Percentiles rank a stretch among this genome's conserved stretches.
phyloP scores from a whole-genome alignment of 306 rosid genomes.

The Prunus mongolica region DNA sequence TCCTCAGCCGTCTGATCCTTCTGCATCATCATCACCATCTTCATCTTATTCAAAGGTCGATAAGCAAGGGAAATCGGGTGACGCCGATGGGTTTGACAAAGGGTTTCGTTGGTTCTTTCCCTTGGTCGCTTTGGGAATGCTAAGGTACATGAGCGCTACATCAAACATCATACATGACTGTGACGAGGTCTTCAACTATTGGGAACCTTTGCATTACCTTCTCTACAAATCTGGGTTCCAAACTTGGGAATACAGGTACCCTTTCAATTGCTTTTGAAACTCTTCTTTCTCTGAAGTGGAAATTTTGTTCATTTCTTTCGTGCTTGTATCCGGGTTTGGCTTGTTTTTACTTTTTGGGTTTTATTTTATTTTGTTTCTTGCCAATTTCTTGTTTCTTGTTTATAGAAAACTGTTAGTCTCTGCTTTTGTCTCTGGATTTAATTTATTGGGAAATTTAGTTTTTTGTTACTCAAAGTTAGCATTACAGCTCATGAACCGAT shows the following conservation, averaged over 20 bases:
- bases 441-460: not conserved
- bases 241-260: slow-evolving; percentile 92
- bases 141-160: slow-evolving; percentile 87
- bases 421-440: not conserved
- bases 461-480: not conserved
- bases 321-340: not conserved
- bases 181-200: slow-evolving; percentile 95
- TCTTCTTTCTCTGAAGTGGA: not conserved
- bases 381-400: not conserved
- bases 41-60: slow-evolving; percentile 56
- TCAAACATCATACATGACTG: slow-evolving; percentile 94
- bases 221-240: slow-evolving; percentile 94
- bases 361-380: not conserved
- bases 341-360: not conserved
- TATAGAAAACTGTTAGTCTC: not conserved
- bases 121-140: slow-evolving; percentile 51
- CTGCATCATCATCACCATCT: slow-evolving; percentile 30
- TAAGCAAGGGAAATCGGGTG: slow-evolving; percentile 44
- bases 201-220: slow-evolving; percentile 98
- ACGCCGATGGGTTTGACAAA: slow-evolving; percentile 22
- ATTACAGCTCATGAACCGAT: not conserved
- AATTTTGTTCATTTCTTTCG: not conserved
- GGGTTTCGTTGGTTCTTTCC: slow-evolving; percentile 73
- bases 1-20: slow-evolving; percentile 44
- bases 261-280: not conserved